A percentile compares a stretch with the other conserved stretches of the same genome.
Conservation (phyloP, 2,329 filamentous ascomycete genomes). For the Arthroderma sp. region DNA sequence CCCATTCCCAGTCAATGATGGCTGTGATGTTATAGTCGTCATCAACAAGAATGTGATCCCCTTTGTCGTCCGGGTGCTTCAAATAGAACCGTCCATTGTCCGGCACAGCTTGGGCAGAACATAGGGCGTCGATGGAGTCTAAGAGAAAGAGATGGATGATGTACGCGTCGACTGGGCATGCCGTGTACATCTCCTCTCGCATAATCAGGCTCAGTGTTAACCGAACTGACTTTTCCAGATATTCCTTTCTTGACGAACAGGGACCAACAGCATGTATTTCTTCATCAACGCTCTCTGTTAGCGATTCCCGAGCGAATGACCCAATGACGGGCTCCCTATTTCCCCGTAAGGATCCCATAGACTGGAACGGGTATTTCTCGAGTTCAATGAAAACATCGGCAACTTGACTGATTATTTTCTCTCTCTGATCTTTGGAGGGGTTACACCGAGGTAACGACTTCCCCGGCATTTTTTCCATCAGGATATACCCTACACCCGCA, state of each 20-base stretch:
- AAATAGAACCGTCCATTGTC: slow-evolving; percentile 30
- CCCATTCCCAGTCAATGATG: slow-evolving; percentile 40
- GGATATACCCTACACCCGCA: slow-evolving; percentile 30
- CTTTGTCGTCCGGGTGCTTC: slow-evolving; percentile 40
- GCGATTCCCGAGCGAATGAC: neutral
- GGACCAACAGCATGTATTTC: slow-evolving; percentile 25
- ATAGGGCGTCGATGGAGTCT: slow-evolving; percentile 18
- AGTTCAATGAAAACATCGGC: slow-evolving; percentile 33
- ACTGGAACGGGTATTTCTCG: slow-evolving; percentile 26
- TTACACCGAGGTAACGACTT: slow-evolving; percentile 24
- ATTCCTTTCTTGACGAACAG: slow-evolving; percentile 25
- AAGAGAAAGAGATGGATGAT: slow-evolving; percentile 26
- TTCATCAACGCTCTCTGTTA: neutral
- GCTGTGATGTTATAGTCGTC: slow-evolving; percentile 37
- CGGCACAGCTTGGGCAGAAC: neutral
- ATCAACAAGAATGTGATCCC: slow-evolving; percentile 39
- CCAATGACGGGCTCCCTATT: slow-evolving; percentile 19
- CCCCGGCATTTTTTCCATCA: slow-evolving; percentile 32
- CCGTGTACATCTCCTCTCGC: slow-evolving; percentile 26
- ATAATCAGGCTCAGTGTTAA: slow-evolving; percentile 25
- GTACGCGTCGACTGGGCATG: slow-evolving; percentile 23
- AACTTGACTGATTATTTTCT: slow-evolving; percentile 29
- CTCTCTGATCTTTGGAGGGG: slow-evolving; percentile 25
- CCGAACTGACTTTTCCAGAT: slow-evolving; percentile 22
- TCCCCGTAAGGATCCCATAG: slow-evolving; percentile 24